Conservation (phyloP, 257 asterid genomes). For the Capsicum baccatum region DNA sequence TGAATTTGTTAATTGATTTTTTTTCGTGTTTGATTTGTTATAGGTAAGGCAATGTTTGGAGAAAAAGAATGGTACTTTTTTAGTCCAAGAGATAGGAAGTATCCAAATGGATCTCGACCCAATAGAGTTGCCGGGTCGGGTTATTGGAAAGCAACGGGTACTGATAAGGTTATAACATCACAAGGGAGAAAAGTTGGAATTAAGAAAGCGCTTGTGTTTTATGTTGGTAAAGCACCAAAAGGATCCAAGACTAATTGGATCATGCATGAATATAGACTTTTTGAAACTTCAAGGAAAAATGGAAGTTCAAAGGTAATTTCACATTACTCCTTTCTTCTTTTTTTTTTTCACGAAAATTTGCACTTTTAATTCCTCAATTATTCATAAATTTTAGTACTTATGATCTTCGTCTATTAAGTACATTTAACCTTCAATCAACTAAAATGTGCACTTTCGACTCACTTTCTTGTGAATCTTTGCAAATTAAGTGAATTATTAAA, state of each 20-base stretch:
- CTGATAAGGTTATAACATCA: conserved; percentile 63
- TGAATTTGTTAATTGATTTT: too few relatives aligned
- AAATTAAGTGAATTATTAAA: background rate
- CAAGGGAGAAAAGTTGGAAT: conserved; percentile 84
- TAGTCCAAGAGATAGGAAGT: conserved; percentile 84
- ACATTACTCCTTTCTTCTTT: too few relatives aligned
- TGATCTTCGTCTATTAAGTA: background rate
- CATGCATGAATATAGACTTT: conserved; percentile 84
- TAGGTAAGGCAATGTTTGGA: conserved; percentile 79
- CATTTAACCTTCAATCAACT: background rate
- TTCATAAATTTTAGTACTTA: background rate
- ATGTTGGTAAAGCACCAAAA: conserved; percentile 89
- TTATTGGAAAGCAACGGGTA: conserved; percentile 95
- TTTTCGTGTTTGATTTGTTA: background rate
- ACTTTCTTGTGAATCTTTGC: background rate
- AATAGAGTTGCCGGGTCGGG: conserved; percentile 89
- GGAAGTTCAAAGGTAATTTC: conserved; percentile 57
- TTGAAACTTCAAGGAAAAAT: conserved; percentile 53
- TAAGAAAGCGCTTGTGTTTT: conserved; percentile 86
- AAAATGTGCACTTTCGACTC: background rate
- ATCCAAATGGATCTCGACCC: conserved; percentile 90
- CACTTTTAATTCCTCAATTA: background rate
- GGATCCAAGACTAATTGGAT: conserved; percentile 93
- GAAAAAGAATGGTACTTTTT: conserved; percentile 94
- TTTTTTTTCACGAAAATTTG: background rate